phyloP scores from a whole-genome alignment of 768 basidiomycete genomes.

The Cystofilobasidium bisporidii region DNA sequence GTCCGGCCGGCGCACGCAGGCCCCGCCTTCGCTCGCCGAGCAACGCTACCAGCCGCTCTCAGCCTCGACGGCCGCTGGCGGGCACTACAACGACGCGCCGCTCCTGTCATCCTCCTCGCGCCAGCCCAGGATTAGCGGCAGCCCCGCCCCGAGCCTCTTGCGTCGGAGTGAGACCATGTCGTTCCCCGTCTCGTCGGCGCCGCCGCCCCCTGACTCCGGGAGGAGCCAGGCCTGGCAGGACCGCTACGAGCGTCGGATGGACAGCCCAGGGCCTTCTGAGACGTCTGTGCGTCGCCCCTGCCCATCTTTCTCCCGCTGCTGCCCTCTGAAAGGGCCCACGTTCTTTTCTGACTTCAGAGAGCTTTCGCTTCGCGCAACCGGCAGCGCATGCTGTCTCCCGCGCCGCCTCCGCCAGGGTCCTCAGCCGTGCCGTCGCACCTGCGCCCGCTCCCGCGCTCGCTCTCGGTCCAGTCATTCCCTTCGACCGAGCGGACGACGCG shows the following conservation, averaged over 20 bases:
- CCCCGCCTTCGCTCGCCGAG: too few relatives aligned
- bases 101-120: too few relatives aligned
- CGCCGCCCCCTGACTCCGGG: neutral
- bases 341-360: too few relatives aligned
- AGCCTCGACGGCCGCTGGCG: too few relatives aligned
- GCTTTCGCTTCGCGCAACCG: neutral
- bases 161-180: neutral
- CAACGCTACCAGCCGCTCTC: too few relatives aligned
- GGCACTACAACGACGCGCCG: too few relatives aligned
- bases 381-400: neutral
- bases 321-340: too few relatives aligned
- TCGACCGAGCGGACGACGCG: neutral
- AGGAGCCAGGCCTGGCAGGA: neutral
- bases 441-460: neutral
- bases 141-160: neutral
- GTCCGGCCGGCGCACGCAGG: too few relatives aligned
- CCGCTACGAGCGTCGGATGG: neutral
- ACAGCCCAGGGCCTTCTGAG: neutral
- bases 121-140: too few relatives aligned
- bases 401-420: neutral
- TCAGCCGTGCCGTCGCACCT: neutral
- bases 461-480: neutral
- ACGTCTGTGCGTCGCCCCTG: neutral
- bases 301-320: neutral
- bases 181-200: neutral